phyloP scores from a whole-genome alignment of 2,329 filamentous ascomycete species.

The Rhynchosporium secalis region DNA sequence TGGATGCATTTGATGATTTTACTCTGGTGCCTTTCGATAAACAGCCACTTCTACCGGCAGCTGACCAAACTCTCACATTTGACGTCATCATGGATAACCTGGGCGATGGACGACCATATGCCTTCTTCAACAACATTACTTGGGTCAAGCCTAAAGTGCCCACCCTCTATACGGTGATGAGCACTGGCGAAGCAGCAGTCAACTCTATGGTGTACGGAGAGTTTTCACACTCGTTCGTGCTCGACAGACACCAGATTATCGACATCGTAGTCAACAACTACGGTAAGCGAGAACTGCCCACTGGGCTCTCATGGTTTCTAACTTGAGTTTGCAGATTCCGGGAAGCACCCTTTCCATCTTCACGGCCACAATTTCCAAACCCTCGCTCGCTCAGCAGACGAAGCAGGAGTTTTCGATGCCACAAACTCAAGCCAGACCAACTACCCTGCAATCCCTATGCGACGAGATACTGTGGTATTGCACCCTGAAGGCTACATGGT shows the following conservation, averaged over 20 bases:
- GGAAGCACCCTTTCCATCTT: constrained; percentile 73
- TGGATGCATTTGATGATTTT: constrained; percentile 73
- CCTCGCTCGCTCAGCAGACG: constrained; percentile 58
- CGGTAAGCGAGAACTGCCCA: constrained; percentile 25
- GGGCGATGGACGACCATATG: constrained; percentile 65
- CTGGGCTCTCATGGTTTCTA: not conserved
- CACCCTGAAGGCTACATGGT: constrained; percentile 66
- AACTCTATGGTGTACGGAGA: constrained; percentile 65
- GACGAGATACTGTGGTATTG: constrained; percentile 68
- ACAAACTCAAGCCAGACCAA: constrained; percentile 46
- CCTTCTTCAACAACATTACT: constrained; percentile 63
- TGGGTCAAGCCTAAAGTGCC: constrained; percentile 66
- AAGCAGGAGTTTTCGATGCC: constrained; percentile 55
- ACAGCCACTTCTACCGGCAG: constrained; percentile 57
- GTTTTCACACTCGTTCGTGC: constrained; percentile 65
- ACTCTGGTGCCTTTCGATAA: constrained; percentile 68
- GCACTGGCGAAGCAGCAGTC: constrained; percentile 51
- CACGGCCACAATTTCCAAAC: constrained; percentile 77
- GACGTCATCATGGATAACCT: constrained; percentile 67
- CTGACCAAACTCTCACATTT: constrained; percentile 64
- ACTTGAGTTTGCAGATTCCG: constrained; percentile 48
- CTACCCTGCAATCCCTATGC: constrained; percentile 58
- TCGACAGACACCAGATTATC: constrained; percentile 66
- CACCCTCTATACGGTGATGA: constrained; percentile 65
- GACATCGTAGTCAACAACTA: constrained; percentile 78